These are phyloP conservation scores for Triticum aestivum DNA, from an alignment of 176 grass and related monocot species.

Conservation along the genomic window DNA sequence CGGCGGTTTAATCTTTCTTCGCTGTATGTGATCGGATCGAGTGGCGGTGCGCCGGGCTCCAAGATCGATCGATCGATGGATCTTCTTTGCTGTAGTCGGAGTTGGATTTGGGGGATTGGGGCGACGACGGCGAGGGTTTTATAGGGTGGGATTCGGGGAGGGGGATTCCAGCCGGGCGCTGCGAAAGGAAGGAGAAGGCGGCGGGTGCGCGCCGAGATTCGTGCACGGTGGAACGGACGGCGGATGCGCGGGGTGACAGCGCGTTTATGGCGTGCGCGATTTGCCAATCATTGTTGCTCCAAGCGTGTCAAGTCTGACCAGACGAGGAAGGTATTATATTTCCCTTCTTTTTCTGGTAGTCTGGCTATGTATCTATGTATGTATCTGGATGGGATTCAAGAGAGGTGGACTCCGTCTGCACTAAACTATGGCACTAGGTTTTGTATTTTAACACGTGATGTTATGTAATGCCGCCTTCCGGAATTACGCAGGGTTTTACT, in stretches of 20 bases:
- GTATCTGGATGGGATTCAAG: background rate
- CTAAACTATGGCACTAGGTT: background rate
- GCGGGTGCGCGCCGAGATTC: background rate
- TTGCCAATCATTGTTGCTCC: constrained; percentile 22
- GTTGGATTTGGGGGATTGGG: background rate
- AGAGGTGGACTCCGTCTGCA: background rate
- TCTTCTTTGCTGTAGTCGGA: too few species aligned
- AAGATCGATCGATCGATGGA: background rate
- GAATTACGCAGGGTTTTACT: background rate
- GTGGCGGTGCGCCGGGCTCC: background rate
- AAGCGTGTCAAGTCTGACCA: constrained; percentile 16
- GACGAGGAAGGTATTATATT: background rate
- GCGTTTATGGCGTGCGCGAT: constrained; percentile 43
- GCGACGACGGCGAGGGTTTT: background rate
- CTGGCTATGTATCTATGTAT: background rate
- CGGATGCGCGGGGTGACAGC: background rate
- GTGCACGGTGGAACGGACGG: background rate
- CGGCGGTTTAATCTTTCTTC: background rate
- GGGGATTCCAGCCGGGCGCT: constrained; percentile 1
- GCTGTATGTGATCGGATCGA: background rate
- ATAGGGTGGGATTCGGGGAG: constrained; percentile 6
- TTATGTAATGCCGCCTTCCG: background rate
- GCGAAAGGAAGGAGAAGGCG: constrained; percentile 23
- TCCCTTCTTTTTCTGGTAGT: background rate
- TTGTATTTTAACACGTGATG: background rate